Evolutionary conservation across 441 rosid species (phyloP).

Genomic region (Gossypium lobatum): DNA sequence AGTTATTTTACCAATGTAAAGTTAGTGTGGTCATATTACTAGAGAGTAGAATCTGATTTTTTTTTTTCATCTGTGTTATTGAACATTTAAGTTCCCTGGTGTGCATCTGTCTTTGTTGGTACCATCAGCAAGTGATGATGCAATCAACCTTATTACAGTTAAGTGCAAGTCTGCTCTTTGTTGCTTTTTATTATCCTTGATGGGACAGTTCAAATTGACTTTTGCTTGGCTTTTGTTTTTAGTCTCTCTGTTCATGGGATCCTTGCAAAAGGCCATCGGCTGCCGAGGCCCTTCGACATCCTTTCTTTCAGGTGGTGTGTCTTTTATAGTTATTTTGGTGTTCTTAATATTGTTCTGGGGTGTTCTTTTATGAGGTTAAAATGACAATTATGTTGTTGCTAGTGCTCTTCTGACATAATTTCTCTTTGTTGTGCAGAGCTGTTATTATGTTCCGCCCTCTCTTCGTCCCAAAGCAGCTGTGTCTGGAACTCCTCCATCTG

Average conservation of each 20-base stretch:
- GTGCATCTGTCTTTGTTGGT: slow-evolving; percentile 51
- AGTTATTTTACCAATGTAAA: not conserved
- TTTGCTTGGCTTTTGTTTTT: not conserved
- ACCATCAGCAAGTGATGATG: slow-evolving; percentile 74
- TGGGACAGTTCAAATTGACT: not conserved
- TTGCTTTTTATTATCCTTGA: not conserved
- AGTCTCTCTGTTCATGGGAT: slow-evolving; percentile 93
- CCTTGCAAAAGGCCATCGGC: slow-evolving; percentile 81
- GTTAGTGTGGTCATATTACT: not conserved
- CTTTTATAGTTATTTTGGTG: not conserved
- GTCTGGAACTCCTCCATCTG: slow-evolving; percentile 68
- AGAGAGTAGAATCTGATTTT: not conserved
- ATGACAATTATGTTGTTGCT: not conserved
- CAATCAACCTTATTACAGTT: slow-evolving; percentile 64
- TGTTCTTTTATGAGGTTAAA: not conserved
- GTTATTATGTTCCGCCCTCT: slow-evolving; percentile 85
- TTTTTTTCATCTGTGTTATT: not conserved
- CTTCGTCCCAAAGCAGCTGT: slow-evolving; percentile 52
- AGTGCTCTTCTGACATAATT: not conserved
- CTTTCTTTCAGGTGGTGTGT: slow-evolving; percentile 72
- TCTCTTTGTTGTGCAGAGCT: slow-evolving; percentile 41
- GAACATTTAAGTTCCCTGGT: slow-evolving; percentile 50
- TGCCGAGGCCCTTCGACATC: slow-evolving; percentile 82
- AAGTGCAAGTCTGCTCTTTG: slow-evolving; percentile 14
- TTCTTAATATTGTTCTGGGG: not conserved